Conservation (phyloP, 148 eudicot species). For the Agrostemma githago region DNA sequence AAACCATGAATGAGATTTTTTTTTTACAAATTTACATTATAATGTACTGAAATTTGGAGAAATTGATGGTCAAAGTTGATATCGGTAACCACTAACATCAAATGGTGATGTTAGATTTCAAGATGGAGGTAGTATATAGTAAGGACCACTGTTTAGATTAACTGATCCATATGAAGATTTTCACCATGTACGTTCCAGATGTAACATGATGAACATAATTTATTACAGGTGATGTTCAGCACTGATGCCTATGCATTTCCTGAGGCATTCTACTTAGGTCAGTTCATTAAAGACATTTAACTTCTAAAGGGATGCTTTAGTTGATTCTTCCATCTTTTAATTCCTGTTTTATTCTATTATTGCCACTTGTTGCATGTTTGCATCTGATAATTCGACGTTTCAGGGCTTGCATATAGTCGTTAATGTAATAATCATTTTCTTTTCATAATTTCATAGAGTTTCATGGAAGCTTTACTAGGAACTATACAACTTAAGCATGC, state of each 20-base stretch:
- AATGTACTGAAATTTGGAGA: no score
- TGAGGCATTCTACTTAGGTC: slow-evolving; percentile 87
- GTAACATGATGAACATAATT: slow-evolving; percentile 15
- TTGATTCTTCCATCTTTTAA: no score
- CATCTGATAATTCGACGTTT: background rate
- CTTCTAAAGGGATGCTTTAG: background rate
- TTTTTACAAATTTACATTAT: no score
- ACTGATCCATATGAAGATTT: background rate
- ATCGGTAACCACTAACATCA: background rate
- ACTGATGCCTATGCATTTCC: slow-evolving; percentile 87
- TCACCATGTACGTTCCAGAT: background rate
- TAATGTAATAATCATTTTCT: background rate
- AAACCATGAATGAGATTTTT: no score
- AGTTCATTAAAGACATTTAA: slow-evolving; percentile 20
- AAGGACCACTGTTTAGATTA: background rate
- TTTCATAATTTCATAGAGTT: background rate
- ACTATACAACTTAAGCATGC: background rate
- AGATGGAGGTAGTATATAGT: no score
- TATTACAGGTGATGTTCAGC: slow-evolving; percentile 94
- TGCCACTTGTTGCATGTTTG: background rate
- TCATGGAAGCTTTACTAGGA: background rate
- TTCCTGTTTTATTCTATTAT: no score
- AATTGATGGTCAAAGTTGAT: background rate
- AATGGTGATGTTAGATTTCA: background rate
- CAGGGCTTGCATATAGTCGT: background rate